Percentiles rank a stretch among this genome's conserved stretches.
These are phyloP conservation scores for Gremmenia infestans DNA, from an alignment of 2,329 filamentous ascomycete species.

Conservation along the genomic window DNA sequence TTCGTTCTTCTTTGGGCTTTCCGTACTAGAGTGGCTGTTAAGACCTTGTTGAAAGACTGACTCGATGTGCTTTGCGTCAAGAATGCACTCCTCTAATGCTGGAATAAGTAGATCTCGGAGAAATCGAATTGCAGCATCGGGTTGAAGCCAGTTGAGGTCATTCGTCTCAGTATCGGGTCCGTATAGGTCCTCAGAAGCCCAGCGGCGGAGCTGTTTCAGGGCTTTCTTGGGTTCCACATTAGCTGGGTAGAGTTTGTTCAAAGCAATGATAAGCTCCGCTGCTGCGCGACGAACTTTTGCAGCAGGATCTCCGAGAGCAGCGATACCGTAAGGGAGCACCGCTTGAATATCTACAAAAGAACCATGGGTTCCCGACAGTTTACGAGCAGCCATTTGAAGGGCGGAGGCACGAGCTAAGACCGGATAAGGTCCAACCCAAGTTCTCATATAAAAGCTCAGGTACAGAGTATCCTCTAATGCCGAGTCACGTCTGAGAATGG, in stretches of 20 bases:
- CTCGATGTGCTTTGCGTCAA: slow-evolving; percentile 69
- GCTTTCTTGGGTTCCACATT: slow-evolving; percentile 39
- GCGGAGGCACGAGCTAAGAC: slow-evolving; percentile 64
- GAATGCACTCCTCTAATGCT: slow-evolving; percentile 76
- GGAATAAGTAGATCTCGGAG: slow-evolving; percentile 65
- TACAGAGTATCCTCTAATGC: slow-evolving; percentile 61
- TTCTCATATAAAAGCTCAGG: slow-evolving; percentile 68
- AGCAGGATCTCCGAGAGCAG: slow-evolving; percentile 69
- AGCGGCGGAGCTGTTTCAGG: slow-evolving; percentile 36
- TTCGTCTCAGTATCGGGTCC: slow-evolving; percentile 45
- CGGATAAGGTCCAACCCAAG: slow-evolving; percentile 70
- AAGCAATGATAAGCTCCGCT: slow-evolving; percentile 56
- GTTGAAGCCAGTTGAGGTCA: slow-evolving; percentile 51
- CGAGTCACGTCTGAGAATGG: slow-evolving; percentile 48
- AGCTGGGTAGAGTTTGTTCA: slow-evolving; percentile 46
- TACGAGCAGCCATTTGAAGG: slow-evolving; percentile 57
- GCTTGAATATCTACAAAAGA: slow-evolving; percentile 64
- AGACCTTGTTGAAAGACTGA: slow-evolving; percentile 57
- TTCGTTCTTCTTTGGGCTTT: slow-evolving; percentile 41
- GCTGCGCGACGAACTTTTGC: slow-evolving; percentile 73
- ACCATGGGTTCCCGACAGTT: slow-evolving; percentile 47
- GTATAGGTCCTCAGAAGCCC: slow-evolving; percentile 64
- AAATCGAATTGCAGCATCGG: slow-evolving; percentile 54
- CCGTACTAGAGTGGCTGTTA: slow-evolving; percentile 44
- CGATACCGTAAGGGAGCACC: slow-evolving; percentile 75